Percentiles rank a stretch among this genome's conserved stretches.
Evolutionary conservation across 495 filamentous ascomycete genomes (phyloP).

Genomic region (Monascus purpureus): DNA sequence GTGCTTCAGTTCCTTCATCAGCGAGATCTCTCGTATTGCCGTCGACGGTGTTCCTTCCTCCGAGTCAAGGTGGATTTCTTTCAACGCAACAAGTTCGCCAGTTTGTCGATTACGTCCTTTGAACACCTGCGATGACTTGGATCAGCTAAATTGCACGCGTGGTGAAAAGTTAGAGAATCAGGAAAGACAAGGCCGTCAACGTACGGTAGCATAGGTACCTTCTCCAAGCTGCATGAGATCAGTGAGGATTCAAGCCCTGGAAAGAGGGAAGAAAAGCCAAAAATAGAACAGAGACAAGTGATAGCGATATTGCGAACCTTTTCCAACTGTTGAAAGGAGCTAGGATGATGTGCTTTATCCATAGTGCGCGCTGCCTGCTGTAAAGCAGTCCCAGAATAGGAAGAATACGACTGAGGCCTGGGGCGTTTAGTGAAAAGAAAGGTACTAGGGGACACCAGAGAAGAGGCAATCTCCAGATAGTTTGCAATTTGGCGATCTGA

Average conservation of each 20-base stretch:
- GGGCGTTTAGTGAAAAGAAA: slow-evolving; percentile 19
- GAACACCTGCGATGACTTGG: slow-evolving; percentile 55
- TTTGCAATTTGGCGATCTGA: slow-evolving; percentile 1
- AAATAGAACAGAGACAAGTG: too few relatives aligned
- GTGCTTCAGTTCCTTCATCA: slow-evolving; percentile 99
- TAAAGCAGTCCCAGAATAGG: background rate
- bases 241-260: slow-evolving; percentile 4
- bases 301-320: too few relatives aligned
- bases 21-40: slow-evolving; percentile 92
- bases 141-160: slow-evolving; percentile 9
- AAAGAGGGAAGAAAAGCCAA: slow-evolving; percentile 2
- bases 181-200: slow-evolving; percentile 15
- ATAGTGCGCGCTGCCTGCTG: too few relatives aligned
- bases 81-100: slow-evolving; percentile 89
- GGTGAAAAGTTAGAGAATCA: background rate
- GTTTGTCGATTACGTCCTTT: slow-evolving; percentile 95
- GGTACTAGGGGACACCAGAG: slow-evolving; percentile 25
- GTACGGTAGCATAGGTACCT: slow-evolving; percentile 95
- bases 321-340: slow-evolving; percentile 96
- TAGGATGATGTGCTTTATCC: slow-evolving; percentile 82
- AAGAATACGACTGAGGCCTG: slow-evolving; percentile 3
- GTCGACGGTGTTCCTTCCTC: slow-evolving; percentile 98
- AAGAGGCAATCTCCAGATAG: slow-evolving; percentile 18
- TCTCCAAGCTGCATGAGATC: slow-evolving; percentile 57
- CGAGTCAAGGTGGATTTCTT: slow-evolving; percentile 97